Evolutionary conservation across 345 rosid species (phyloP).

Genomic region (Adansonia digitata): DNA sequence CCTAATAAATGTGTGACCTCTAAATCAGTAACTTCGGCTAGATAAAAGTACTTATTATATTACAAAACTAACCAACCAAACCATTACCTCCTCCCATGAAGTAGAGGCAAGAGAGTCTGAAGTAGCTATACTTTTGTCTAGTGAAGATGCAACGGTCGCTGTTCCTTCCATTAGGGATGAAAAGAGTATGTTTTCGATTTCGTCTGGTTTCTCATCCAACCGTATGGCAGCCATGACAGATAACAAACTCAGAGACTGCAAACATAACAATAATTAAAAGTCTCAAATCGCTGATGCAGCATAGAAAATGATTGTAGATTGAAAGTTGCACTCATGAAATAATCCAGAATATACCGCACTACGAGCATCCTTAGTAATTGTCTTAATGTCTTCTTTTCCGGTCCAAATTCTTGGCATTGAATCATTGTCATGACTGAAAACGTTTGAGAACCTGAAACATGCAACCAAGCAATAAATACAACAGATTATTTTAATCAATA

Average conservation of each 20-base stretch:
- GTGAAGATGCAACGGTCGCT: slow-evolving; percentile 38
- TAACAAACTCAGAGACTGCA: slow-evolving; percentile 53
- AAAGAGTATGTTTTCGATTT: slow-evolving; percentile 44
- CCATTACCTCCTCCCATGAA: slow-evolving; percentile 61
- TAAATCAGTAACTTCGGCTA: background rate
- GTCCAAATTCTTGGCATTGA: slow-evolving; percentile 78
- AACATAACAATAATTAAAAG: slow-evolving; percentile 13
- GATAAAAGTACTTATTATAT: background rate
- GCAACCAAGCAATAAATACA: slow-evolving; percentile 16
- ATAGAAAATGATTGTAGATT: too few relatives aligned
- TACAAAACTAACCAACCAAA: background rate
- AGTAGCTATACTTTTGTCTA: slow-evolving; percentile 36
- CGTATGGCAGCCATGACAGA: slow-evolving; percentile 65
- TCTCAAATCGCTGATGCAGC: background rate
- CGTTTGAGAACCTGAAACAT: slow-evolving; percentile 53
- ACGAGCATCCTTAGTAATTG: slow-evolving; percentile 60
- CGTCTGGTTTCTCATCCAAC: slow-evolving; percentile 61
- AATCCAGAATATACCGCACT: slow-evolving; percentile 43
- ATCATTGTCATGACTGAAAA: slow-evolving; percentile 64
- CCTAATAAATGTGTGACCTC: slow-evolving; percentile 25
- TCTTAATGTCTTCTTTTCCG: slow-evolving; percentile 61
- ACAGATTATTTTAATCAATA: background rate
- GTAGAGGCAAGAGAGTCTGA: slow-evolving; percentile 62
- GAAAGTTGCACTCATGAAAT: slow-evolving; percentile 3
- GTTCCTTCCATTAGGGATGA: slow-evolving; percentile 56